Base-by-base conservation (phyloP, 352 stramenopile genomes). In the Phytophthora pluvialis region DNA sequence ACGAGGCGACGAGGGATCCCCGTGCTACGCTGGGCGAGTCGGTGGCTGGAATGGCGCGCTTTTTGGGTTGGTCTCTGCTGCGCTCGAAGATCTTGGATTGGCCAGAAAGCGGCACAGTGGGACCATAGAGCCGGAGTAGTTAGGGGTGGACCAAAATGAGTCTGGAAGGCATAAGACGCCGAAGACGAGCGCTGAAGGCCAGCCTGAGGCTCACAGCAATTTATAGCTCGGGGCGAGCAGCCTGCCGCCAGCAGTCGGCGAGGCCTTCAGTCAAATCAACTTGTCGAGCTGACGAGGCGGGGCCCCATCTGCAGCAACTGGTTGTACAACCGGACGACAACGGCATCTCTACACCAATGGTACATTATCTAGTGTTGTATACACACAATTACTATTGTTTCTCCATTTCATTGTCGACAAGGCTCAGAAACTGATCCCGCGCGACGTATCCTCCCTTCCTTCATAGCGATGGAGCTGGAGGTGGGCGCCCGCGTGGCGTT, bases 401-500 rank as follows among this genome's bases (percentile, higher is more conserved):
- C 31, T 35, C 1, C 1, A 35, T 35, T 35, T 35, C 10, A 11
- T 35, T 44, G 26, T 44, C 38, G 5, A 43, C 21, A 21, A 21
- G 15, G 13, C 36, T 43, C 36, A 43, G 36, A 43, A 43, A 21
- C 36, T 43, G 36, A 43, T 43, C 18, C 36, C 15, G 11, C 21
- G 21, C 21, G 6, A 25, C n/a, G 31, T 54, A 64, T 46, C 42
- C 43, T 44, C 40, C 26, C 39, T 16, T 31, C 21, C 13, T 21
- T 9, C 11, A 10, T n/a, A 29, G 31, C 18, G 10, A 75, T 78
- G 77, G 79, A 89, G 52, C 58, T 94, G 11, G 67, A 87, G 39
- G 36, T 93, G 7, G 85, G 88, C 36, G 77, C 67, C 46, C 73
- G 73, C 45, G 88, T 94, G 25, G 67, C 81, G 5, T 91, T 89